These are phyloP conservation scores for Rhododendron ovatum DNA, from an alignment of 148 eudicot species.

Conservation along the genomic window DNA sequence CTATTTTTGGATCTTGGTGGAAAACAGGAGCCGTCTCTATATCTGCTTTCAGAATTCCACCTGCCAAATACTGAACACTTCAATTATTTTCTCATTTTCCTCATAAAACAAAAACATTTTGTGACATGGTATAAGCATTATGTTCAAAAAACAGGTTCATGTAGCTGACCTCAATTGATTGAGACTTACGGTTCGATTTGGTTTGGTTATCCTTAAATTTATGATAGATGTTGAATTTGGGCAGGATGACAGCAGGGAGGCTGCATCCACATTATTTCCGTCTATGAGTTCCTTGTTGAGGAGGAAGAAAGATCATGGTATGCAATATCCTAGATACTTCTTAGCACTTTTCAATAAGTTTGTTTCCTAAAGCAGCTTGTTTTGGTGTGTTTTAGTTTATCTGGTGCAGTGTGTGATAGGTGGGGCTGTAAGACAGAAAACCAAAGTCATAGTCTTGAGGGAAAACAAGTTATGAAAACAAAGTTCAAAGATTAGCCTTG, in stretches of 20 bases:
- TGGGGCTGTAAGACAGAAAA: neutral
- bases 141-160: neutral
- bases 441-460: neutral
- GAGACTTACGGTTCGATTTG: neutral
- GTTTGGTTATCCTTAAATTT: neutral
- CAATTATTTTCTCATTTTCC: neutral
- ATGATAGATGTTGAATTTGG: constrained; percentile 5
- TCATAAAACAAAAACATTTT: neutral
- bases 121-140: neutral
- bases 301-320: constrained; percentile 97
- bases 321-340: neutral
- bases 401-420: neutral
- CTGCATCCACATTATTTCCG: constrained; percentile 75
- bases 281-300: constrained; percentile 55
- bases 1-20: neutral
- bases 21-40: neutral
- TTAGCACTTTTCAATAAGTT: neutral
- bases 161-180: neutral
- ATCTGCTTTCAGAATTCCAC: neutral
- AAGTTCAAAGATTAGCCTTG: neutral
- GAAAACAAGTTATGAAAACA: neutral
- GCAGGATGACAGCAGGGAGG: constrained; percentile 89
- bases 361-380: neutral
- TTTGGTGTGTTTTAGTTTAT: neutral
- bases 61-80: neutral